These are phyloP conservation scores for Torulaspora maleeae DNA, from an alignment of 805 yeast genomes.

Conservation along the genomic window DNA sequence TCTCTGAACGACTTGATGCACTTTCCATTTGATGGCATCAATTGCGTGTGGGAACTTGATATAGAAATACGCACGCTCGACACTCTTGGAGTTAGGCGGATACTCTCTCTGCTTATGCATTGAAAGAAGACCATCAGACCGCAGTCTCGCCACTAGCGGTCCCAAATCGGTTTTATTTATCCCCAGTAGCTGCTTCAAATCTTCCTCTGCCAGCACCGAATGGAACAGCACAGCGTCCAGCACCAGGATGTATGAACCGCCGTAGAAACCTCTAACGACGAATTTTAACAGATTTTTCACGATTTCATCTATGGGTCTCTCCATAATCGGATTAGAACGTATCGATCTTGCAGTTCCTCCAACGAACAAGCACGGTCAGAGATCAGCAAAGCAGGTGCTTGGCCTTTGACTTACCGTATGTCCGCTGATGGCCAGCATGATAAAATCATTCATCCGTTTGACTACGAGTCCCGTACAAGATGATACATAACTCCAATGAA, in stretches of 20 bases:
- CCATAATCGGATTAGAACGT: conserved; percentile 19
- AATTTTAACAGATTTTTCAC: conserved; percentile 55
- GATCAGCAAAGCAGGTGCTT: neutral
- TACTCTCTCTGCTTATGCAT: conserved; percentile 70
- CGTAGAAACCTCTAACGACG: conserved; percentile 83
- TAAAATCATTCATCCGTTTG: too few species aligned
- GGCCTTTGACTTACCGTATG: too few species aligned
- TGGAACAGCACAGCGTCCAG: conserved; percentile 85
- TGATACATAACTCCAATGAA: too few species aligned
- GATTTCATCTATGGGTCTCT: conserved; percentile 40
- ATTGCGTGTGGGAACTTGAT: conserved; percentile 90
- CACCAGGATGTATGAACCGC: conserved; percentile 74
- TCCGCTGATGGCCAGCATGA: too few species aligned
- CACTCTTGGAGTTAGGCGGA: conserved; percentile 58
- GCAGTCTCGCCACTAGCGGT: conserved; percentile 69
- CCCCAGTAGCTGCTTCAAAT: conserved; percentile 72
- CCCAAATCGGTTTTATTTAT: conserved; percentile 84
- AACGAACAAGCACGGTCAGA: too few species aligned
- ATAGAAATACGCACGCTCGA: conserved; percentile 75
- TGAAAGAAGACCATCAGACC: conserved; percentile 77
- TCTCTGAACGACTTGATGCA: conserved; percentile 74
- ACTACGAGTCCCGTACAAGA: too few species aligned
- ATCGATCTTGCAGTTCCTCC: too few species aligned
- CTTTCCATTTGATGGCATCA: conserved; percentile 94
- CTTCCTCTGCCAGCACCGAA: conserved; percentile 89